Evolutionary conservation across 306 rosid genomes (phyloP).

Genomic region (Corylus heterophylla): DNA sequence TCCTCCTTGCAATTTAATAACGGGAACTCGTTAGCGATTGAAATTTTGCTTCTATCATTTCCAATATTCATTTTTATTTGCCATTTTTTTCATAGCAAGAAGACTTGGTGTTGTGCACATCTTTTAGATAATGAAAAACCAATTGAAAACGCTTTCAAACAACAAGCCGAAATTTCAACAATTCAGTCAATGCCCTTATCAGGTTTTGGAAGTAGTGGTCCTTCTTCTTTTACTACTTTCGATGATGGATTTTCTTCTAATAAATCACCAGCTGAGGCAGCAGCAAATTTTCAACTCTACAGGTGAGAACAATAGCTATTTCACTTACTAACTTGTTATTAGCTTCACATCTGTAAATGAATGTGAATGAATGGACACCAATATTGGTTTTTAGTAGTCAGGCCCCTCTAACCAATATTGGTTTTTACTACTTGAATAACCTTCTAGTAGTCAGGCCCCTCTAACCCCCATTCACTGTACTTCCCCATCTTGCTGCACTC

Average conservation of each 20-base stretch:
- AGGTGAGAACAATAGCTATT: slow-evolving; percentile 48
- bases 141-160: too few species aligned
- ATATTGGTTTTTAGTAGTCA: background rate
- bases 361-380: background rate
- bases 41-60: too few species aligned
- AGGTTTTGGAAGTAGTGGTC: slow-evolving; percentile 83
- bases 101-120: too few species aligned
- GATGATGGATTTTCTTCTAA: slow-evolving; percentile 84
- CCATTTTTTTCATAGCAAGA: too few species aligned
- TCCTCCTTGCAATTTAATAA: too few species aligned
- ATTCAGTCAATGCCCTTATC: slow-evolving; percentile 98
- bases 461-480: background rate
- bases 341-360: background rate
- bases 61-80: too few species aligned
- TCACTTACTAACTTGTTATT: slow-evolving; percentile 21
- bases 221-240: slow-evolving; percentile 85
- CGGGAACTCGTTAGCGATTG: too few species aligned
- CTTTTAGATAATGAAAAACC: too few species aligned
- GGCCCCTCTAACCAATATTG: too few species aligned
- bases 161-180: too few species aligned
- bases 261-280: slow-evolving; percentile 72
- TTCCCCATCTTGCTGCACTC: background rate
- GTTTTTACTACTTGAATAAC: too few species aligned
- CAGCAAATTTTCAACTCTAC: slow-evolving; percentile 91
- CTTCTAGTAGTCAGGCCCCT: background rate